Conservation (phyloP, 176 grass and related monocot species). For the Ampelocalamus luodianensis region DNA sequence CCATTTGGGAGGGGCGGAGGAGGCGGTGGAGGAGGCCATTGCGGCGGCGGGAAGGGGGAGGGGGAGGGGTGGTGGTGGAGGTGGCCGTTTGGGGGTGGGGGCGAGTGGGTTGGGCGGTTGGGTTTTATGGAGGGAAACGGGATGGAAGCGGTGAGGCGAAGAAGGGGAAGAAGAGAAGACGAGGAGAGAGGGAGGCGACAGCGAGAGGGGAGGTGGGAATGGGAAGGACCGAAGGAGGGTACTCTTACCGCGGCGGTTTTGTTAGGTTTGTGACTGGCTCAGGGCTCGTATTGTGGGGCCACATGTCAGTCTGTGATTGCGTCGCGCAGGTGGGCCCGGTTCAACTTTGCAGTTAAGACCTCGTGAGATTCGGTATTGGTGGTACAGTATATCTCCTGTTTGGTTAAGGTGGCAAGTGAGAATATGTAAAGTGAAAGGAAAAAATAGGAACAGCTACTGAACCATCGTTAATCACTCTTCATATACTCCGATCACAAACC, state of each 20-base stretch:
- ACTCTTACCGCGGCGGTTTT: not conserved
- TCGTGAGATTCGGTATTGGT: not conserved
- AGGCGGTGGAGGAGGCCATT: conserved; percentile 52
- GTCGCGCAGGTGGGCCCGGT: not conserved
- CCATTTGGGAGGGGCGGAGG: conserved; percentile 27
- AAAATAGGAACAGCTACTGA: no score
- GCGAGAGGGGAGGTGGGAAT: not conserved
- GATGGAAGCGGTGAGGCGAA: not conserved
- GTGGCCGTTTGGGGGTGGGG: not conserved
- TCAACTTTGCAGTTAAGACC: not conserved
- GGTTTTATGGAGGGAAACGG: conserved; percentile 32
- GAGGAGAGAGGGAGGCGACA: not conserved
- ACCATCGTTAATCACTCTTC: no score
- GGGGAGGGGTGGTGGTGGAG: not conserved
- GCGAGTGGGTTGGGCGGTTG: conserved; percentile 15
- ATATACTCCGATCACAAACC: no score
- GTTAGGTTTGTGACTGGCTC: not conserved
- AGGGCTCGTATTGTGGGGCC: not conserved
- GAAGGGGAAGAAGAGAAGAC: not conserved
- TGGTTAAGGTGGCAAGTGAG: not conserved
- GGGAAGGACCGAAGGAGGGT: not conserved
- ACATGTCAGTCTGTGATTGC: not conserved
- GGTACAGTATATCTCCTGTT: not conserved
- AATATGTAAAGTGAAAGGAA: no score
- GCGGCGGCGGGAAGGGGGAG: not conserved